Evolutionary conservation across 2,329 filamentous ascomycete genomes (phyloP), one percentile per base, ranked within the genome.

Genomic region (Westerdykella ornata): DNA sequence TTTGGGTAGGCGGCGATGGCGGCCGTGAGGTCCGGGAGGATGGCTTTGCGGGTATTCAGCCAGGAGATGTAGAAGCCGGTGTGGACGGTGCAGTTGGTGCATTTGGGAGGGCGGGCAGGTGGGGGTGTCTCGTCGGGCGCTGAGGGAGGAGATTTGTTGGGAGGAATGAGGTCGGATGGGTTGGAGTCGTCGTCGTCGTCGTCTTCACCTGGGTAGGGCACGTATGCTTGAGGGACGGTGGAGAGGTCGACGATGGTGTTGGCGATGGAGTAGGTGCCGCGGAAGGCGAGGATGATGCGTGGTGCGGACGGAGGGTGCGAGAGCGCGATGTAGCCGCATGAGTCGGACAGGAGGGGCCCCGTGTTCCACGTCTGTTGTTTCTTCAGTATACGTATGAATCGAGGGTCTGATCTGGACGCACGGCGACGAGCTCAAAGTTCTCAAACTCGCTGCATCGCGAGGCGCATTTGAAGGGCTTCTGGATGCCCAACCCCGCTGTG

Each of bases 201-300:
- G 33, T 68, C 66, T 39, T 64, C 61, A 30, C 77, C 74, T 1
- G 85, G 84, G 61, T 96, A 98, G 1, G 92, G 89, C 1, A 88
- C 78, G 59, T 97, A 98, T 62, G 85, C 79, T 64, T 97, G 90
- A 11, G 88, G 89, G 2, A 90, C 74, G 2, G 88, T 94, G 48
- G 86, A 88, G 41, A 98, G 74, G 68, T 98, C 92, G 37, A 88
- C 76, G 47, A 98, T 82, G 11, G 89, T 89, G 63, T 97, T 95
- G 39, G 88, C 78, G 55, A 98, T 76, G 51, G 88, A 95, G 67
- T 97, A 96, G 12, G 92, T 97, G 17, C 92, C 92, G 35, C 92
- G 81, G 58, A 97, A 97, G 7, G 88, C 89, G 29, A 97, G 77
- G 35, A 97, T 73, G 42, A 98, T 85, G 43, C 81, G 75, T 35